Evolutionary conservation across 352 stramenopile species (phyloP), one percentile per base, ranked within the genome.

Genomic region (Globisporangium heterothallicum): DNA sequence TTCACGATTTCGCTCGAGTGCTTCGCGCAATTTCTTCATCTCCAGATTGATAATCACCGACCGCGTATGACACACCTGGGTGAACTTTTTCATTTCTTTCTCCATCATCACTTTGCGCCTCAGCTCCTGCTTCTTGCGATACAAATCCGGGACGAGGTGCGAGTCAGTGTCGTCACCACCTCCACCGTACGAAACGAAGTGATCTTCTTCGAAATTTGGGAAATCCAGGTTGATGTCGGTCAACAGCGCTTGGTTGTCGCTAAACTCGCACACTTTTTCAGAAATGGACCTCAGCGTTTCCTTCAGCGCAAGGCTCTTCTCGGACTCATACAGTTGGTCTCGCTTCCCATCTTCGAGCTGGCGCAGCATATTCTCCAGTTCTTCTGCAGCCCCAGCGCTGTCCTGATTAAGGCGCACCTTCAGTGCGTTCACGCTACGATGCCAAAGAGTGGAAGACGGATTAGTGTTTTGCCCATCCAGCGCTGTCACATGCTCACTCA

Each of bases 381-480:
- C 70, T 32, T 88, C 71, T 0, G 71, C 74, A 1, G 75, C 73
- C 7, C 77, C 74, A 26, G 72, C 78, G 38, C 67, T 88, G 43
- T 88, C 78, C 35, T 92, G 80, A 27, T 88, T 86, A 24, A 89
- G 53, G 0, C 74, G 63, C 41, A 79, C 68, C 59, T 89, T 92
- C 12, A 89, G 52, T 19, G 77, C 72, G n/a, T 76, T 75, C 12
- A 89, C 72, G 47, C 80, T 90, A 38, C 41, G n/a, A n/a, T n/a
- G n/a, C n/a, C n/a, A n/a, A n/a, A 42, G 32, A 25, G 16, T 42
- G 26, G 32, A 25, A n/a, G n/a, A n/a, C n/a, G n/a, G n/a, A n/a
- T n/a, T n/a, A n/a, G n/a, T n/a, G n/a, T n/a, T n/a, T n/a, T n/a
- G n/a, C n/a, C n/a, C n/a, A n/a, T n/a, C n/a, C n/a, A n/a, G n/a